Evolutionary conservation across 495 filamentous ascomycete genomes (phyloP).

Genomic region (Lophiotrema nucula): DNA sequence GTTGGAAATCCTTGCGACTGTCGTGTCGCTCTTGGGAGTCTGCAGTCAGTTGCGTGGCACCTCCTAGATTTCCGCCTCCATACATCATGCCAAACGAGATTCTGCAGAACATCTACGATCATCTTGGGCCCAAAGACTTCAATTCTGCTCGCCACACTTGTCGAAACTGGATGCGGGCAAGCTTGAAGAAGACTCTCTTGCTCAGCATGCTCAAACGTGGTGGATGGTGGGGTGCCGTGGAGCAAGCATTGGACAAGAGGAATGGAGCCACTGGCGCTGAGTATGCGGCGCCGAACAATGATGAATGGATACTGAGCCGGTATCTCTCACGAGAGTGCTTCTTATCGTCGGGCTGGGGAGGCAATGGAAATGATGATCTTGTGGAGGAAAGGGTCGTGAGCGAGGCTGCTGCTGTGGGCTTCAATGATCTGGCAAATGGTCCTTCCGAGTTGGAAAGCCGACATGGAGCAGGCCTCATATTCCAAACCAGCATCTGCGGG

Average conservation of each 20-base stretch:
- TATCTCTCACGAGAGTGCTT: conserved; percentile 62
- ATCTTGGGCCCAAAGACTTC: conserved; percentile 61
- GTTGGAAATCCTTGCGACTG: conserved; percentile 35
- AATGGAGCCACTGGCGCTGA: not conserved
- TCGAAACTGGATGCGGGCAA: conserved; percentile 63
- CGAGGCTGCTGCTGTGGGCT: conserved; percentile 33
- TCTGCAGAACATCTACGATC: conserved; percentile 56
- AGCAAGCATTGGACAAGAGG: conserved; percentile 38
- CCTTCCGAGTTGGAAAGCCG: conserved; percentile 20
- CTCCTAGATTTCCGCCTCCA: conserved; percentile 38
- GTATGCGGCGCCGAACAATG: conserved; percentile 33
- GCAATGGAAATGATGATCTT: conserved; percentile 40
- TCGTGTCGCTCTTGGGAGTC: conserved; percentile 40
- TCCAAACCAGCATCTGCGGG: conserved; percentile 60
- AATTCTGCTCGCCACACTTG: conserved; percentile 66
- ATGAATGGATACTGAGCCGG: conserved; percentile 59
- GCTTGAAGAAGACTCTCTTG: conserved; percentile 56
- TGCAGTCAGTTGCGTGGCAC: conserved; percentile 30
- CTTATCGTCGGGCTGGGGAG: conserved; percentile 51
- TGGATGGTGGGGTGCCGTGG: conserved; percentile 58
- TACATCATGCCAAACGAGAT: conserved; percentile 58
- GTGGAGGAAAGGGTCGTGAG: not conserved
- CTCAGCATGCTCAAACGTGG: conserved; percentile 54
- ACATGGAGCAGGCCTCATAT: conserved; percentile 40
- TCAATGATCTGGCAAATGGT: conserved; percentile 39